Evolutionary conservation across 208 protist species (phyloP).

Genomic region (Herpetomonas tarakana): DNA sequence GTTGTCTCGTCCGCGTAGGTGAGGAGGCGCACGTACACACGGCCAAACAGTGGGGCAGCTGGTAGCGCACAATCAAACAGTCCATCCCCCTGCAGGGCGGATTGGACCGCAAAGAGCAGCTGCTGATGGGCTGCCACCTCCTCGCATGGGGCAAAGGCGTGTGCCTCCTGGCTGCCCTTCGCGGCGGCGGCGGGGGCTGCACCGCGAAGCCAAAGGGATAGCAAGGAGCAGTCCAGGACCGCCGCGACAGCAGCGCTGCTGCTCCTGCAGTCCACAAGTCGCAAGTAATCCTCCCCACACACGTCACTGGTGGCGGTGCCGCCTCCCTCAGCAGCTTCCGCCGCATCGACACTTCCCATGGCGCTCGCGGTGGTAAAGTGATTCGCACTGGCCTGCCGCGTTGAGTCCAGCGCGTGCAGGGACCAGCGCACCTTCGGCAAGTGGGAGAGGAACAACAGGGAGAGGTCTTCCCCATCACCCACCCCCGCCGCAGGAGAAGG

Average conservation of each 20-base stretch:
- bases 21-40: conserved; percentile 61
- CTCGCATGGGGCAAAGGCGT: background rate
- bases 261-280: too few relatives aligned
- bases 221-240: too few relatives aligned
- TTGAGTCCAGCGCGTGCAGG: conserved; percentile 12
- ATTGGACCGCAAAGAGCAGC: conserved; percentile 21
- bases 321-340: too few relatives aligned
- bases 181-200: too few relatives aligned
- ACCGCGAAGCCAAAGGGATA: too few relatives aligned
- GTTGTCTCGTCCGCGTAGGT: conserved; percentile 59
- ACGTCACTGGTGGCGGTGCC: too few relatives aligned
- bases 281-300: too few relatives aligned
- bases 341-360: too few relatives aligned
- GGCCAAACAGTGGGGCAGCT: conserved; percentile 34
- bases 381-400: background rate
- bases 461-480: background rate
- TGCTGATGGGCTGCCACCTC: conserved; percentile 18
- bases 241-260: too few relatives aligned
- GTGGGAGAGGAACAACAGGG: conserved; percentile 26
- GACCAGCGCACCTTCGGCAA: conserved; percentile 31
- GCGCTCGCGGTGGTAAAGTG: too few relatives aligned
- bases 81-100: conserved; percentile 48
- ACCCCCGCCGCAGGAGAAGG: too few relatives aligned
- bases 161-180: too few relatives aligned
- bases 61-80: conserved; percentile 61